These are phyloP conservation scores for Solanum tarijense DNA, from an alignment of 257 asterid genomes.

Conservation along the genomic window DNA sequence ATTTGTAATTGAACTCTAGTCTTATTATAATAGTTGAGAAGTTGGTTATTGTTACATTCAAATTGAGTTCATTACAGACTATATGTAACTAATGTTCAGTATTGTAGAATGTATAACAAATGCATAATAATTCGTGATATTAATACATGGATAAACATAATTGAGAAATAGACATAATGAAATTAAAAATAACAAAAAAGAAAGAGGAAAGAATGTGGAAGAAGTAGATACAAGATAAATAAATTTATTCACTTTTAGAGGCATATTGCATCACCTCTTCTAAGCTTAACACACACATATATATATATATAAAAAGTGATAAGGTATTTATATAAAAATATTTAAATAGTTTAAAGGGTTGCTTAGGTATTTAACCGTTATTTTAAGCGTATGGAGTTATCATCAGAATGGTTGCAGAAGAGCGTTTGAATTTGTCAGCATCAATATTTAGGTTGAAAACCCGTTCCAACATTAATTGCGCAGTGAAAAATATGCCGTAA, in stretches of 20 bases:
- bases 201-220: too few relatives aligned
- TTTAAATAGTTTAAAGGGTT: too few relatives aligned
- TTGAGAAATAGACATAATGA: background rate
- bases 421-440: background rate
- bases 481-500: background rate
- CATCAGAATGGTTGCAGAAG: background rate
- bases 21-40: too few relatives aligned
- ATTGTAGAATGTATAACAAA: too few relatives aligned
- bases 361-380: background rate
- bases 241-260: background rate
- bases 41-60: too few relatives aligned
- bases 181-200: background rate
- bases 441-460: background rate
- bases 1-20: too few relatives aligned
- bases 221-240: too few relatives aligned
- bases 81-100: too few relatives aligned
- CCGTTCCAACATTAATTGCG: background rate
- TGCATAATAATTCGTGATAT: too few relatives aligned
- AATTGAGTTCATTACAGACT: too few relatives aligned
- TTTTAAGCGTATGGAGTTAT: background rate
- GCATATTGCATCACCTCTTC: background rate
- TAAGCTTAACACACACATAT: background rate
- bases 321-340: background rate
- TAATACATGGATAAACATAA: background rate
- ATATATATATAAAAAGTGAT: too few relatives aligned